Percentiles rank a stretch among this genome's conserved stretches.
These are phyloP conservation scores for Rhodotorula diobovata DNA, from an alignment of 768 basidiomycete genomes.

Conservation along the genomic window DNA sequence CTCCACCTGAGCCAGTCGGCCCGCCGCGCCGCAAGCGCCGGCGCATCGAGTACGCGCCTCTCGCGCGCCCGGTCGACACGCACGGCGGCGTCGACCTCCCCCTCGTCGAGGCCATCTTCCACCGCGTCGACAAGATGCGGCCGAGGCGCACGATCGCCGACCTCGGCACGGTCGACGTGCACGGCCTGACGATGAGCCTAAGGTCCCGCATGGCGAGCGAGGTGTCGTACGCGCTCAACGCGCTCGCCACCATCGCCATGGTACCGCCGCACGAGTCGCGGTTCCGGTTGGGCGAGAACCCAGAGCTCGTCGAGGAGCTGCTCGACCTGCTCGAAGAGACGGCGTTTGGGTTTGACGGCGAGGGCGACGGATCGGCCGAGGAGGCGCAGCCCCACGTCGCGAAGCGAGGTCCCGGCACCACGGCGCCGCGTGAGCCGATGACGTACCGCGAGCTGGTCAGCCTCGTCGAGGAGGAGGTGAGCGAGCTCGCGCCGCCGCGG, in stretches of 20 bases:
- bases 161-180: constrained; percentile 59
- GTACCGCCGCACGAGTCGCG: not conserved
- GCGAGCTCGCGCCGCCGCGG: constrained; percentile 1
- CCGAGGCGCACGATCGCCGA: constrained; percentile 27
- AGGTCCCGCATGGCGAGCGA: constrained; percentile 79
- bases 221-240: constrained; percentile 82
- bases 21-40: constrained; percentile 38
- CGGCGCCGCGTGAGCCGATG: constrained; percentile 41
- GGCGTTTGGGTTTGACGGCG: constrained; percentile 43
- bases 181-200: constrained; percentile 86
- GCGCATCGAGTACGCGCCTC: constrained; percentile 37
- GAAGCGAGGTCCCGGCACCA: not conserved
- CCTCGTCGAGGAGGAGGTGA: constrained; percentile 25
- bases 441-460: constrained; percentile 32
- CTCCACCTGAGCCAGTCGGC: not conserved
- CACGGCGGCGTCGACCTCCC: constrained; percentile 26
- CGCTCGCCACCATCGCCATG: constrained; percentile 67
- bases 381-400: not conserved
- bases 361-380: constrained; percentile 38
- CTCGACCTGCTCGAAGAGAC: constrained; percentile 70
- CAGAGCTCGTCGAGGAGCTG: constrained; percentile 77
- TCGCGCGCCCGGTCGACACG: constrained; percentile 17
- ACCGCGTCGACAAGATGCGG: constrained; percentile 3
- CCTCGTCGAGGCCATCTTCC: constrained; percentile 22
- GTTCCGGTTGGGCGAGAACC: constrained; percentile 69